Base-by-base conservation (phyloP, 2,329 filamentous ascomycete species). In the Fusarium setosum region DNA sequence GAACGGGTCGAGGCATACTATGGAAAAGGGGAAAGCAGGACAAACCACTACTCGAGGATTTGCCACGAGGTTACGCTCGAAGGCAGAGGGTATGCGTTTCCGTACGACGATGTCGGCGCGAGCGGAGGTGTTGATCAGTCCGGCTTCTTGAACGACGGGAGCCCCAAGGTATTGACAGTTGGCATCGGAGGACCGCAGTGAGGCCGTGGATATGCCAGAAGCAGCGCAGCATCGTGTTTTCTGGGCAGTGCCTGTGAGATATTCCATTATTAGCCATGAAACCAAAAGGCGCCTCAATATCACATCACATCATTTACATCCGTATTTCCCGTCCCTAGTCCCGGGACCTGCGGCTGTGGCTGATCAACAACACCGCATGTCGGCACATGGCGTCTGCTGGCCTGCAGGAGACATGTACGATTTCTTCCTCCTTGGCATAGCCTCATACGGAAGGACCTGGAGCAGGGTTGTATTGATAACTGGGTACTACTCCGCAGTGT, bases 41-140 rank as follows among this genome's bases (percentile, higher is more conserved):
- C 88, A 38, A 92, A 92, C 75, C 89, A 92, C 74, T 92, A 90
- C 74, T 80, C 87, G 45, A 82, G 89, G 56, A 84, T 92, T 65
- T 85, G 89, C 60, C 90, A 92, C 75, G 83, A 81, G 60, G 80
- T 82, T 34, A 88, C 86, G 68, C 72, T 87, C 32, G 86, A 88
- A 72, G 81, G 85, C 9, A 81, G 82, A 47, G 90, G 90, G 9
- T 92, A 92, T 77, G 88, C 89, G 1, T 92, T 92, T 68, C 88
- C 90, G 1, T 92, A 92, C 72, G 90, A 92, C 72, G 90, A 92
- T 75, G 90, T 92, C 10, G 82, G 81, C 20, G 80, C 87, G 5
- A 77, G 76, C n/a, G 78, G 79, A 38, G 85, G 83, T 3, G 71
- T 75, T 5, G 88, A 91, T 73, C 88, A 90, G 76, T 87, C 86